These are phyloP conservation scores for Lipomyces yamanashiensis DNA, from an alignment of 805 yeast genomes.

Conservation along the genomic window DNA sequence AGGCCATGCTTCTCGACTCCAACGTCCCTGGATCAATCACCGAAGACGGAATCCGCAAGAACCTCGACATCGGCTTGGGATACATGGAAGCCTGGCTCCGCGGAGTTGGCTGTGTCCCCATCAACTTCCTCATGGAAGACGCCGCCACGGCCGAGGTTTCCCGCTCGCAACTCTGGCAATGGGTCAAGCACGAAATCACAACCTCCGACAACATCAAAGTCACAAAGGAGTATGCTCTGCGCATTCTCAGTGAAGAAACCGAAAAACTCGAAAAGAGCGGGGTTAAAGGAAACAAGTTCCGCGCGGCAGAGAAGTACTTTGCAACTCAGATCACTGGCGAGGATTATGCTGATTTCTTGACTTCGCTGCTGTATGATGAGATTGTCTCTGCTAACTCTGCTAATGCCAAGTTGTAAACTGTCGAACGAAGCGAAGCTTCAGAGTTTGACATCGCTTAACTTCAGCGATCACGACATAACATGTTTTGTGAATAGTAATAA, in stretches of 20 bases:
- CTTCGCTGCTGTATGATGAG: slow-evolving; percentile 48
- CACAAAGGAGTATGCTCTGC: slow-evolving; percentile 56
- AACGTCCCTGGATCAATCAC: slow-evolving; percentile 64
- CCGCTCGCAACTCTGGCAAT: slow-evolving; percentile 71
- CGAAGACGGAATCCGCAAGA: slow-evolving; percentile 68
- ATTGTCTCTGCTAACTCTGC: slow-evolving; percentile 22
- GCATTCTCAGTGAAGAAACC: slow-evolving; percentile 61
- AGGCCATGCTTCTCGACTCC: slow-evolving; percentile 66
- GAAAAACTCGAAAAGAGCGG: slow-evolving; percentile 56
- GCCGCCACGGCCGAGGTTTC: slow-evolving; percentile 83
- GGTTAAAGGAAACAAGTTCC: slow-evolving; percentile 54
- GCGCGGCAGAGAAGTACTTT: slow-evolving; percentile 61
- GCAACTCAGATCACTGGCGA: slow-evolving; percentile 69
- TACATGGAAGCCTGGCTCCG: slow-evolving; percentile 78
- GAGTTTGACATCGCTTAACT: too few species aligned
- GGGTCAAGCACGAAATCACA: slow-evolving; percentile 67
- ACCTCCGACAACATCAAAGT: slow-evolving; percentile 62
- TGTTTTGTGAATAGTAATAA: too few species aligned
- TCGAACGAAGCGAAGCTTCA: too few species aligned
- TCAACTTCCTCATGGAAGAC: slow-evolving; percentile 76
- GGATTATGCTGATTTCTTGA: slow-evolving; percentile 66
- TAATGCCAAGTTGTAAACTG: slow-evolving; percentile 25
- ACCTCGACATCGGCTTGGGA: slow-evolving; percentile 65
- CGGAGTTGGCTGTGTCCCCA: slow-evolving; percentile 74
- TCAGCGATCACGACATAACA: too few species aligned